Base-by-base conservation (phyloP, 2,329 filamentous ascomycete genomes). In the Penicillium sp. region DNA sequence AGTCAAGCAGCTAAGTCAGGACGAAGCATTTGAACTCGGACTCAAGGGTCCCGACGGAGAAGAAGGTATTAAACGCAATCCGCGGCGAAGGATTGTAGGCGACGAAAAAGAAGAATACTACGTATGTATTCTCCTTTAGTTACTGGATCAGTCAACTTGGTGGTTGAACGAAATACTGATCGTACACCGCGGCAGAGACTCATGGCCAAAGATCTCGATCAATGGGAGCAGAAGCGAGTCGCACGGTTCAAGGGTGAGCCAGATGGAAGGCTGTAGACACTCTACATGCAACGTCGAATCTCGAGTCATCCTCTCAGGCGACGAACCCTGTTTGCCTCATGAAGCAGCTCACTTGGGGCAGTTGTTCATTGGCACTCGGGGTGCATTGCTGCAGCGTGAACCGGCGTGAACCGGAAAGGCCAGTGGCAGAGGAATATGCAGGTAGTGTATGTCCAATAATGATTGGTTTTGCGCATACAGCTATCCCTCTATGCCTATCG, bases 211-310 rank as follows among this genome's bases (percentile, higher is more conserved):
- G 93, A 97, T 66, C 74, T 97, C 53, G 92, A 99, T 64, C 81
- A 89, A 65, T 99, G 93, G 93, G 92, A 97, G 69, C 93, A 97
- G 73, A 95, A 93, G 73, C 83, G 95, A 45, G 90, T 97, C 10
- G 84, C 95, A 75, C 79, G 93, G 66, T 79, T 96, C 53, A 84
- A 88, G 16, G 93, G 93, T 58, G 95, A 99, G 71, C 87, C 82
- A 53, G 92, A 99, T 69, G 92, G 92, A 29, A 80, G 88, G 42
- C 68, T 95, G 58, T 86, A 70, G n/a, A 45, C 19, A 19, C 12
- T n/a, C 9, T n/a, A 31, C 16, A 77, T 29, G 12, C 36, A 16
- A 22, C 14, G 12, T 5, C 25, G 30, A 34, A 10, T 45, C 4
- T 16, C 25, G 13, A 28, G 19, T 12, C 12, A 14, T 47, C 13